Base-by-base conservation (phyloP, 768 basidiomycete species). In the Wakefieldia striispora region DNA sequence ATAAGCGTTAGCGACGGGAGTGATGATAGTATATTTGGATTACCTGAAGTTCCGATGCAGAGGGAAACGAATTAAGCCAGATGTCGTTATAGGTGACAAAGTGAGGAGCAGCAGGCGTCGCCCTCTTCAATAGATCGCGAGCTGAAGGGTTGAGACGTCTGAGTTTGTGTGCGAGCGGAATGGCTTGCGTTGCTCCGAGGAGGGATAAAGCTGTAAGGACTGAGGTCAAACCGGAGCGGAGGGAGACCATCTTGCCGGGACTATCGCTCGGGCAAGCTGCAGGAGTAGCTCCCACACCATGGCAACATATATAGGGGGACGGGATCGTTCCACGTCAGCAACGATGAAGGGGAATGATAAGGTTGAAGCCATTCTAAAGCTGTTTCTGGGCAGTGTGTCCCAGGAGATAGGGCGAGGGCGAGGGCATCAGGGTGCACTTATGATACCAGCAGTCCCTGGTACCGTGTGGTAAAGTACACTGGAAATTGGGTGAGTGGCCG, bases 41-140 rank as follows among this genome's bases (percentile, higher is more conserved):
- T 57, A 79, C 80, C 52, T 61, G 59, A 49, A 85, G 68, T 2
- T 68, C 57, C 16, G 80, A 70, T 8, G 69, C 67, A 3, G 71
- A 58, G 4, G 84, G 82, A 4, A 63, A 62, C 0, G 77, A 78
- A 40, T 69, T 68, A 24, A 76, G 69, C 47, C 63, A 81, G 38
- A 50, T 55, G 55, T 75, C 74, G 43, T 68, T 70, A 56, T 76
- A 76, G 21, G 68, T 60, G 8, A 74, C 59, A 27, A 72, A 85
- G 58, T 77, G 74, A 36, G 83, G 83, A 5, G 80, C 71, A 20
- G 73, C 72, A 0, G 75, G 72, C 1, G 43, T 50, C 1, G 54
- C 52, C 23, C 38, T 47, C 51, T 47, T 53, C 52, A 63, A 19
- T 13, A 65, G 16, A 31, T 58, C 55, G 35, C 56, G 63, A 45